These are phyloP conservation scores for Aspergillus ochraceoroseus DNA, from an alignment of 2,329 filamentous ascomycete genomes.

Conservation along the genomic window DNA sequence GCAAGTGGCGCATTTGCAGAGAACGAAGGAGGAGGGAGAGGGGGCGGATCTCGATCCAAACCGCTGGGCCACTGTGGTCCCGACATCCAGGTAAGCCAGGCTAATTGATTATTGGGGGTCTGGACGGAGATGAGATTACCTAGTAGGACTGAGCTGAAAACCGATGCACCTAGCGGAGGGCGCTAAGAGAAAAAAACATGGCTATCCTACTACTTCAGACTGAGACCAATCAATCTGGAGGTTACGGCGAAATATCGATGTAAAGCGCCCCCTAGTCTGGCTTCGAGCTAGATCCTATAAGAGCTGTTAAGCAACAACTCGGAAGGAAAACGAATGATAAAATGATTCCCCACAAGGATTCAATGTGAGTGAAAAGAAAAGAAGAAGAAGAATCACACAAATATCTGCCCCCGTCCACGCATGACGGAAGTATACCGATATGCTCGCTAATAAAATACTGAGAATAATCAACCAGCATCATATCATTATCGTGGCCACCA, in stretches of 20 bases:
- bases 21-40: slow-evolving; percentile 12
- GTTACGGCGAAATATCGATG: slow-evolving; percentile 9
- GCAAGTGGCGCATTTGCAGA: slow-evolving; percentile 20
- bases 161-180: background rate
- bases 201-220: background rate
- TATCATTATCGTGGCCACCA: background rate
- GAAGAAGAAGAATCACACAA: slow-evolving; percentile 4
- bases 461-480: too few relatives aligned
- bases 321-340: background rate
- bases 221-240: slow-evolving; percentile 11
- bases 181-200: slow-evolving; percentile 3
- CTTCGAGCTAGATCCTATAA: slow-evolving; percentile 8
- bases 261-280: slow-evolving; percentile 7
- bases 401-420: too few relatives aligned
- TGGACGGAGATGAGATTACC: slow-evolving; percentile 10
- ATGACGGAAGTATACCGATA: background rate
- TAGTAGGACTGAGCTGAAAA: slow-evolving; percentile 10
- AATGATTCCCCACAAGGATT: slow-evolving; percentile 13
- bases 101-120: slow-evolving; percentile 6
- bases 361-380: too few relatives aligned
- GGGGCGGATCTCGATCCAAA: slow-evolving; percentile 22
- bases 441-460: background rate
- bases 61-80: slow-evolving; percentile 26
- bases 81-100: slow-evolving; percentile 24
- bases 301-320: slow-evolving; percentile 3